Base-by-base conservation (phyloP, 2,329 filamentous ascomycete species). In the Fusarium sp. region DNA sequence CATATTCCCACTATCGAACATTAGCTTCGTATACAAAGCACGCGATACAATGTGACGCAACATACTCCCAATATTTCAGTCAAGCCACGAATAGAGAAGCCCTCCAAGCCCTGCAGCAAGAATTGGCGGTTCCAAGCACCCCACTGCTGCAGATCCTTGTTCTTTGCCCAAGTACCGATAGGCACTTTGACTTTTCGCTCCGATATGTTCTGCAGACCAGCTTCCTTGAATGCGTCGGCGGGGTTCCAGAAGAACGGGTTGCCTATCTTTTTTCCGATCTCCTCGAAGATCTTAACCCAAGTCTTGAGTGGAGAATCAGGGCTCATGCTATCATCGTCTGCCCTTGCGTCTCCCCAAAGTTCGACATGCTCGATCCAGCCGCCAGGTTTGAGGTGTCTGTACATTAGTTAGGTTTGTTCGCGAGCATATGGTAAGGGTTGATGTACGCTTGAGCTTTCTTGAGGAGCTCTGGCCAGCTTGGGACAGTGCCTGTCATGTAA, bases 391-490 rank as follows among this genome's bases (percentile, higher is more conserved):
- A 62, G 41, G 15, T 71, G 54, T 7, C 69, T 72, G 3, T 0
- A 2, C 6, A 30, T 2, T 13, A 9, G 14, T 33, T n/a, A 47
- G 13, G 2, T 10, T 17, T 84, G 20, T 0, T 4, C n/a, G 2
- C 84, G 83, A 9, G 2, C 14, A 25, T 10, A 3, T 9, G 6
- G 0, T 6, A 2, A 59, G 80, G 79, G 2, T 4, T 15, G 22
- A 84, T 77, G 60, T 83, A 82, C 65, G 77, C 79, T 63, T 78
- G 82, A 0, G 82, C 75, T 50, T 83, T 82, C 11, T 78, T 76
- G 57, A 87, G 80, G 17, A 88, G 40, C 80, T 66, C 79, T 17
- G 81, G 80, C 75, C 85, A 88, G 61, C 87, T 85, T 0, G 80
- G 75, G 46, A 88, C 81, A 45, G 82, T 82, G 14, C 87, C 88